Percentiles rank a stretch among this genome's conserved stretches.
phyloP scores from a whole-genome alignment of 257 asterid genomes.

The Paraleonurus japonicus region DNA sequence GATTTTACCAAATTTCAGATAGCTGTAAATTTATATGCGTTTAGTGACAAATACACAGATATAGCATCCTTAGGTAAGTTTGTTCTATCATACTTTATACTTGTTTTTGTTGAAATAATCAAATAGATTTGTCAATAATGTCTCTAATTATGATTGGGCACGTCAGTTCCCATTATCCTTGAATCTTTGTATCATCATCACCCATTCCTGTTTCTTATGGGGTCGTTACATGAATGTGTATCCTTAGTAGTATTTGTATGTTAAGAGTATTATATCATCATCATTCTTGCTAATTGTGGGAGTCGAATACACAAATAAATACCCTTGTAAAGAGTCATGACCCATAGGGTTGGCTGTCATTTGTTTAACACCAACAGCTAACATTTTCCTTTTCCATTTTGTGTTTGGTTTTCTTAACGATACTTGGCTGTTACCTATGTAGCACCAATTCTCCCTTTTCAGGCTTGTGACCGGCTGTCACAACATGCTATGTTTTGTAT shows the following conservation, averaged over 20 bases:
- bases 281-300: background rate
- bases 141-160: constrained; percentile 13
- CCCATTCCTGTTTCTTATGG: background rate
- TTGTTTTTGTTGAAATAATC: background rate
- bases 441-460: background rate
- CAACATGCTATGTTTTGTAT: background rate
- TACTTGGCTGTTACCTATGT: background rate
- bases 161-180: background rate
- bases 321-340: background rate
- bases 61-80: constrained; percentile 86
- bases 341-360: background rate
- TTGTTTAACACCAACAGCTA: background rate
- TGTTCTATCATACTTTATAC: background rate
- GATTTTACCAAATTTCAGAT: constrained; percentile 94
- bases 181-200: background rate
- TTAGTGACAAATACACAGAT: constrained; percentile 89
- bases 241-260: background rate
- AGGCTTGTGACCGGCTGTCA: background rate
- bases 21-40: constrained; percentile 88
- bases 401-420: background rate
- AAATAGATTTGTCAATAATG: background rate
- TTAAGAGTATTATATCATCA: background rate
- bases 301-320: background rate
- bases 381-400: background rate
- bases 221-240: background rate